phyloP scores from a whole-genome alignment of 2,329 filamentous ascomycete species.

The Phialocephala sp. region DNA sequence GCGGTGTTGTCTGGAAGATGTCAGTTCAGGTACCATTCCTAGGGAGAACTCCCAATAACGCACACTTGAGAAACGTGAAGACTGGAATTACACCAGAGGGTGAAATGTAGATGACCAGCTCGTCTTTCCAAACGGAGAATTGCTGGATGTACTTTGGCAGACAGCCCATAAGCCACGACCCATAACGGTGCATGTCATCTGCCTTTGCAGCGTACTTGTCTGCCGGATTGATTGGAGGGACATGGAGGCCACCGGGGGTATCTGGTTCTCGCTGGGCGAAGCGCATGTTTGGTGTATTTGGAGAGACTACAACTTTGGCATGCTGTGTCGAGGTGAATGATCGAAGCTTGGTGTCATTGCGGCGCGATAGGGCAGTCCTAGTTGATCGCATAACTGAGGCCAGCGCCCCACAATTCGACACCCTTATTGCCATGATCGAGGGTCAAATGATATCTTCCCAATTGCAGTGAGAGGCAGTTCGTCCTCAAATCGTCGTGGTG shows the following conservation, averaged over 20 bases:
- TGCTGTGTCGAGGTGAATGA: conserved; percentile 48
- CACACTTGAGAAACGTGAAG: conserved; percentile 87
- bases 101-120: conserved; percentile 91
- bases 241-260: conserved; percentile 66
- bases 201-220: conserved; percentile 92
- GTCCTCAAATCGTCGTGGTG: conserved; percentile 9
- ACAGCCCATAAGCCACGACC: conserved; percentile 94
- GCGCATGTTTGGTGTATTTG: conserved; percentile 67
- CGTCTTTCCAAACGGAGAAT: conserved; percentile 99
- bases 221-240: conserved; percentile 84
- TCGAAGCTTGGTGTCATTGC: conserved; percentile 35
- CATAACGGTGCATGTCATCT: conserved; percentile 89
- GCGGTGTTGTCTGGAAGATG: conserved; percentile 78
- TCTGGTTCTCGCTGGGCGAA: conserved; percentile 58
- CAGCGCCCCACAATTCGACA: conserved; percentile 61
- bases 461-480: conserved; percentile 31
- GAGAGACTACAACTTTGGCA: conserved; percentile 54
- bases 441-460: conserved; percentile 43
- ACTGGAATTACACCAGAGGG: conserved; percentile 89
- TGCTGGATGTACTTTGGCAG: conserved; percentile 98
- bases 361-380: conserved; percentile 44
- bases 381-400: conserved; percentile 61
- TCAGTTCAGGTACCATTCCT: conserved; percentile 23
- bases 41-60: conserved; percentile 1
- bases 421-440: conserved; percentile 63